A percentile compares a stretch with the other conserved stretches of the same genome.
Evolutionary conservation across 2,329 filamentous ascomycete genomes (phyloP).

Genomic region (Phialophora macrospora): DNA sequence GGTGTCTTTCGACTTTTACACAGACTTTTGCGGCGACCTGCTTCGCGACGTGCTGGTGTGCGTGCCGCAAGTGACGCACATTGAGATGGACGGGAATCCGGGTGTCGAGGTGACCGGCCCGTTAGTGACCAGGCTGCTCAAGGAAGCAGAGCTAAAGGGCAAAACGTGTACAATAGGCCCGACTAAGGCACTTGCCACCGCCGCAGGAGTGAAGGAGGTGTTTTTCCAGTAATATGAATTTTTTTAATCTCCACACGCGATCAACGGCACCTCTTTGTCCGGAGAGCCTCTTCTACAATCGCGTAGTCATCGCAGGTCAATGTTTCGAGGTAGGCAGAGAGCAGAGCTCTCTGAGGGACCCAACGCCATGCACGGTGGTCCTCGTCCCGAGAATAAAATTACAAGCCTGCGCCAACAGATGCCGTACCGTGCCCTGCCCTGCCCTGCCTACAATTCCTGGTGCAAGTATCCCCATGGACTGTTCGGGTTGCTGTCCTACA

Average conservation of each 20-base stretch:
- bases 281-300: not conserved
- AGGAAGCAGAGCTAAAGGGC: conserved; percentile 42
- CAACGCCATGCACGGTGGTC: conserved; percentile 29
- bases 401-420: conserved; percentile 17
- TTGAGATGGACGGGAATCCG: conserved; percentile 64
- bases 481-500: conserved; percentile 41
- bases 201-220: conserved; percentile 46
- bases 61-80: conserved; percentile 52
- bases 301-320: not conserved
- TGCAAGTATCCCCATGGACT: not conserved
- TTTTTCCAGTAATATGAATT: conserved; percentile 30
- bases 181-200: conserved; percentile 27
- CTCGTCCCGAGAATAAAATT: conserved; percentile 17
- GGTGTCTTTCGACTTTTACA: conserved; percentile 62
- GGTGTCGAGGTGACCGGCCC: conserved; percentile 58
- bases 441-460: conserved; percentile 3
- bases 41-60: conserved; percentile 56
- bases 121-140: conserved; percentile 56
- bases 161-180: conserved; percentile 49
- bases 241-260: not conserved
- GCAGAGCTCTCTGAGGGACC: conserved; percentile 3
- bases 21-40: conserved; percentile 59
- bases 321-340: not conserved
- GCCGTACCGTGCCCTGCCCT: conserved; percentile 8
- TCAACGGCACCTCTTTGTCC: not conserved